Evolutionary conservation across 2,329 filamentous ascomycete species (phyloP), one percentile per base, ranked within the genome.

Genomic region (Trichoderma asperellum): DNA sequence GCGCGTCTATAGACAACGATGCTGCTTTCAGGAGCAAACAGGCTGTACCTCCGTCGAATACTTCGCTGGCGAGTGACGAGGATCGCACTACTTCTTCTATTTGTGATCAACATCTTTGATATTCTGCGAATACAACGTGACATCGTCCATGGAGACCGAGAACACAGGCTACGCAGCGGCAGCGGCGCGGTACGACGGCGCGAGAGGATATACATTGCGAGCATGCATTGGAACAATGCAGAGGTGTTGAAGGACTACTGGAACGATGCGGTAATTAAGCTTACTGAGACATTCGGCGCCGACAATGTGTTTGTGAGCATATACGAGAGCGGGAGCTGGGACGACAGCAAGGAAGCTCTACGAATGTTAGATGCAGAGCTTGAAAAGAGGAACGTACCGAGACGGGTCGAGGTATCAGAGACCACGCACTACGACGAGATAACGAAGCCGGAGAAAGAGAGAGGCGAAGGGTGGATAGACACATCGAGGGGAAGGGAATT

Each of bases 191-290:
- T 76, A 66, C 75, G 76, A 56, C 75, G 73, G 27, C 73, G 71
- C 59, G 79, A 82, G 74, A 79, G 81, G 71, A 85, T 93, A 71
- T 93, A 88, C 79, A 91, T 93, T 70, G 87, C 89, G 5, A 87
- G 87, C 71, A 87, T 90, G 75, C 89, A 91, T 75, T 92, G 89
- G 84, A 92, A 91, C 74, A 87, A 87, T 71, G 90, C 86, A 70
- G 76, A 77, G 1, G 81, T 92, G 29, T 82, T 93, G 2, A 83
- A 86, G 8, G 81, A 81, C 5, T 84, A 89, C 73, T 93, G 91
- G 90, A 88, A 84, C 71, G 78, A 83, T 6, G 88, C 88, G 0
- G 80, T 93, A 2, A 70, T 90, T 7, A 80, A 85, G 2, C 79
- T 93, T 24, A 83, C 86, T 5, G 80, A 84, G 57, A 80, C 82